Conservation (phyloP, 2,329 filamentous ascomycete species). For the Monilinia fructigena region DNA sequence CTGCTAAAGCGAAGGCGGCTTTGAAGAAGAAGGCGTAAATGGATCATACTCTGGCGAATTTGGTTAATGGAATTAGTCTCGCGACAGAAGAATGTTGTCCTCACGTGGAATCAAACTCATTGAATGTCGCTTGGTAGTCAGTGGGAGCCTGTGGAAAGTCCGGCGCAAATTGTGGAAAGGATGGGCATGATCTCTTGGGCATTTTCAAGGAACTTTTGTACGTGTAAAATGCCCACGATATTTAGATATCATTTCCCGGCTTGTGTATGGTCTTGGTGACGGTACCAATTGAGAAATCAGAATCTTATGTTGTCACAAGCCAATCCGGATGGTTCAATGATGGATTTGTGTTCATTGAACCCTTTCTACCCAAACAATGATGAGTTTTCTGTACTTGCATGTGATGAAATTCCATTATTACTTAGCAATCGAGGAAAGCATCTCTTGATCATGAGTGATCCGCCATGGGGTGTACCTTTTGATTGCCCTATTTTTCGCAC, state of each 20-base stretch:
- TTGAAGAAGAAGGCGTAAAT: constrained; percentile 84
- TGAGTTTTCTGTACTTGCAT: constrained; percentile 9
- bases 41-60: constrained; percentile 1
- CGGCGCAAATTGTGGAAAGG: constrained; percentile 16
- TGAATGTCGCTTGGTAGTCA: not conserved
- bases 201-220: not conserved
- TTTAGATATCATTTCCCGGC: not conserved
- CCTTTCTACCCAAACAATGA: not conserved
- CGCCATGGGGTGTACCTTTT: too few species aligned
- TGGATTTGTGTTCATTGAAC: too few species aligned
- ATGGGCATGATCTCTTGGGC: not conserved
- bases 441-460: too few species aligned
- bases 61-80: constrained; percentile 3
- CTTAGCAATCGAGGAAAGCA: too few species aligned
- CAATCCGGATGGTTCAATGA: not conserved
- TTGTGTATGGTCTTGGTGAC: not conserved
- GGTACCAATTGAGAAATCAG: not conserved
- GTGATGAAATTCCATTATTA: not conserved
- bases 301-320: constrained; percentile 1
- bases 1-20: constrained; percentile 83
- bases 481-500: too few species aligned
- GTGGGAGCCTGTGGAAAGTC: constrained; percentile 5
- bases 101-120: not conserved
- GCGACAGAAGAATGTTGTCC: not conserved
- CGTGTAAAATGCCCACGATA: not conserved